These are phyloP conservation scores for Antitrichia curtipendula DNA, from an alignment of 225 moss, liverwort and hornwort genomes.

Conservation along the genomic window DNA sequence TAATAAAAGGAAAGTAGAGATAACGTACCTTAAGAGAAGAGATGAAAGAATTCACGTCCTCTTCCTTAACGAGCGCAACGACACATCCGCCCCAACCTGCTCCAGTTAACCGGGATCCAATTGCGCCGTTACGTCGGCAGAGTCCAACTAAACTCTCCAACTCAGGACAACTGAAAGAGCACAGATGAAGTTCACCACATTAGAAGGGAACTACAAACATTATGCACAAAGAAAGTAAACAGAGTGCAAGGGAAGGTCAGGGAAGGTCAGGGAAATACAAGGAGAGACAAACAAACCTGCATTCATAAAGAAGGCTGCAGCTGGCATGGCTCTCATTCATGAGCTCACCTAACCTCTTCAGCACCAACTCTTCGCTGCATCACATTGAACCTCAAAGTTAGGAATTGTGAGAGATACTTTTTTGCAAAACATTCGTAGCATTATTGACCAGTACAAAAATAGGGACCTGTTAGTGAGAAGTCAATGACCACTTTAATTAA, in stretches of 20 bases:
- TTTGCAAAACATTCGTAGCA: not conserved
- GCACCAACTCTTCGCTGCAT: constrained; percentile 39
- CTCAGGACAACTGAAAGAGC: constrained; percentile 61
- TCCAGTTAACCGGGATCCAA: constrained; percentile 84
- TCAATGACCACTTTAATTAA: not conserved
- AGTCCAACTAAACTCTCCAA: constrained; percentile 72
- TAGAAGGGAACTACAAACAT: not conserved
- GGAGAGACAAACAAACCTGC: constrained; percentile 44
- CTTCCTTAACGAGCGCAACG: constrained; percentile 75
- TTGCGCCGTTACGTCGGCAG: constrained; percentile 52
- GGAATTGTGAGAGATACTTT: not conserved
- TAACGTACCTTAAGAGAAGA: constrained; percentile 48
- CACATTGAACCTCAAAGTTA: not conserved
- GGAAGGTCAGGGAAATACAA: not conserved
- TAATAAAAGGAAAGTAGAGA: not conserved
- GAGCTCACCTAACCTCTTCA: constrained; percentile 56
- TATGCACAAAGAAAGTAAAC: not conserved
- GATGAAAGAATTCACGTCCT: constrained; percentile 52
- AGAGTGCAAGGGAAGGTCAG: not conserved
- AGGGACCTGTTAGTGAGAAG: not conserved
- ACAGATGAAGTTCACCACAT: not conserved
- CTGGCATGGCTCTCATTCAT: constrained; percentile 92
- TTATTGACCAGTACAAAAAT: not conserved
- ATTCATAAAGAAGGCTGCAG: constrained; percentile 77
- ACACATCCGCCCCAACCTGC: constrained; percentile 98